phyloP scores from a whole-genome alignment of 2,329 filamentous ascomycete species.

The Pseudophaeomoniella oleicola region DNA sequence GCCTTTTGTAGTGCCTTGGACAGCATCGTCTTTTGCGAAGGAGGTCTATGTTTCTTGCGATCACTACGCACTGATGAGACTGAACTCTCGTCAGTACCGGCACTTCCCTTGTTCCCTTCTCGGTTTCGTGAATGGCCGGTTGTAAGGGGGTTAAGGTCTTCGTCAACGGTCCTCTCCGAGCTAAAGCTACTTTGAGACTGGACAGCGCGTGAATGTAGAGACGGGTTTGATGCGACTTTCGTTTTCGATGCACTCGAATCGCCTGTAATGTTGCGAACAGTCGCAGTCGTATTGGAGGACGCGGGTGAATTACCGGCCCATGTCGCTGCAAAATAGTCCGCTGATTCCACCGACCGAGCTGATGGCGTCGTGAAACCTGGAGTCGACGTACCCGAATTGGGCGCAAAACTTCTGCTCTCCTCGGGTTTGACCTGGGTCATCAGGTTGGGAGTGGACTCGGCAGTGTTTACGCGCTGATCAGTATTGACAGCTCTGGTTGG shows the following conservation, averaged over 20 bases:
- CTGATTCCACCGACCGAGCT: conserved; percentile 2
- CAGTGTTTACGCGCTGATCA: background rate
- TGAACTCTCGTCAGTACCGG: conserved; percentile 13
- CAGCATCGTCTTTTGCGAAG: conserved; percentile 86
- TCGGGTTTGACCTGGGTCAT: background rate
- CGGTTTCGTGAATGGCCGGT: conserved; percentile 7
- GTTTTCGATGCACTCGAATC: conserved; percentile 3
- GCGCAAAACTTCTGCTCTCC: background rate
- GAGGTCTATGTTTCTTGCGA: conserved; percentile 26
- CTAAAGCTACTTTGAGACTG: conserved; percentile 12
- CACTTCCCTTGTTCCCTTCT: conserved; percentile 8
- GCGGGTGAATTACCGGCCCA: background rate
- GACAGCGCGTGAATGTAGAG: conserved; percentile 4
- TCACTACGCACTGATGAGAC: conserved; percentile 13
- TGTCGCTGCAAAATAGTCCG: conserved; percentile 6
- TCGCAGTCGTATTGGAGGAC: conserved; percentile 12
- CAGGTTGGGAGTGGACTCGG: background rate
- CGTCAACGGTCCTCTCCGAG: conserved; percentile 2
- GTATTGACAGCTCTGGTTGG: conserved; percentile 2
- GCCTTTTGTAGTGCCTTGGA: conserved; percentile 92
- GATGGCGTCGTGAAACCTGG: conserved; percentile 3
- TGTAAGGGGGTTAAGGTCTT: conserved; percentile 5
- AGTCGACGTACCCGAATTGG: background rate
- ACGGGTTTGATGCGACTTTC: conserved; percentile 2
- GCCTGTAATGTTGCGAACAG: conserved; percentile 10